Percentiles rank a stretch among this genome's conserved stretches.
Evolutionary conservation across 164 flowering plant species (phyloP).

Genomic region (Magnolia officinalis): DNA sequence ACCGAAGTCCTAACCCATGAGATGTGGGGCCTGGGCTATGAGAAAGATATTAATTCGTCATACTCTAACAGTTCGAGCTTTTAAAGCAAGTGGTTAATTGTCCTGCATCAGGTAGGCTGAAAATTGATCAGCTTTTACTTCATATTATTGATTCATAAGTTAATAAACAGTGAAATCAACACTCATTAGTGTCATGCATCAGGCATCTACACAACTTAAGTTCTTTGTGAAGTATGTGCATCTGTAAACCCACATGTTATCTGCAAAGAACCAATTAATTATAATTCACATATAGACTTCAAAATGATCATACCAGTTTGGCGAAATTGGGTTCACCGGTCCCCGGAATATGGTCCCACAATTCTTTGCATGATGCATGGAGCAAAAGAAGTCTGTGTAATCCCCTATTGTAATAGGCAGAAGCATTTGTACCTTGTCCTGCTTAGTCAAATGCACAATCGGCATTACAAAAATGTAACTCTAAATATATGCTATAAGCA

Average conservation of each 20-base stretch:
- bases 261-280: not conserved
- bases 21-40: no score
- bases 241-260: not conserved
- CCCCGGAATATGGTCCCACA: conserved; percentile 93
- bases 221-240: not conserved
- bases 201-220: conserved; percentile 1
- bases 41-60: no score
- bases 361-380: conserved; percentile 89
- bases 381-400: conserved; percentile 90
- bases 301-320: conserved; percentile 59
- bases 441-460: conserved; percentile 7
- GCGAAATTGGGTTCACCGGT: conserved; percentile 60
- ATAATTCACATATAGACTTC: not conserved
- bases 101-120: no score
- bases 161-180: not conserved
- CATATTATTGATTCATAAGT: not conserved
- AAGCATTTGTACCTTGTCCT: conserved; percentile 76
- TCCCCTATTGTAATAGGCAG: conserved; percentile 79
- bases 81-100: no score
- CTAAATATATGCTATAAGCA: not conserved
- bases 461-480: not conserved
- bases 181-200: not conserved
- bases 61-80: no score
- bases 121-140: no score
- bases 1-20: no score